Evolutionary conservation across 1,284 basidiomycete genomes (phyloP).

Genomic region (Fomitopsis palustris): DNA sequence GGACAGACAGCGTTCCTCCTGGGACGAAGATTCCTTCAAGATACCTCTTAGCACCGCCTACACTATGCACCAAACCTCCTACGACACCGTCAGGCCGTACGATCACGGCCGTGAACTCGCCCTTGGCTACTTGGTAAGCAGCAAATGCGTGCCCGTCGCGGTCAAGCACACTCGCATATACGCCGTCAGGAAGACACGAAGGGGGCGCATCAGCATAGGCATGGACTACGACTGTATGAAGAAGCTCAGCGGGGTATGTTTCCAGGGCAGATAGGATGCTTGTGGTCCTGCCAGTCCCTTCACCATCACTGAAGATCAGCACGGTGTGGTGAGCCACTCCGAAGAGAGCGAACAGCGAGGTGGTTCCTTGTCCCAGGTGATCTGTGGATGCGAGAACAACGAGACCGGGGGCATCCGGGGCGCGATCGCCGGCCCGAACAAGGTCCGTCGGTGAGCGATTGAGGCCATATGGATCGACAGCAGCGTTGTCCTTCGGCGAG

Average conservation of each 20-base stretch:
- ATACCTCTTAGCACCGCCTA: conserved; percentile 12
- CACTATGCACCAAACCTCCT: conserved; percentile 12
- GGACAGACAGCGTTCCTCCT: no score
- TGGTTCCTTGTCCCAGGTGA: neutral
- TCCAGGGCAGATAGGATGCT: neutral
- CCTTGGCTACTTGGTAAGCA: conserved; percentile 10
- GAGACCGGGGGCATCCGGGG: conserved; percentile 39
- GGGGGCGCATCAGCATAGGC: neutral
- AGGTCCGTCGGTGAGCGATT: neutral
- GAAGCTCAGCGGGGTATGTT: neutral
- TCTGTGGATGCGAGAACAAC: neutral
- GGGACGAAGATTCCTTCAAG: conserved; percentile 6
- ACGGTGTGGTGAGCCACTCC: conserved; percentile 16
- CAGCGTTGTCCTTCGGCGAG: conserved; percentile 11
- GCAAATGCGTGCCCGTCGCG: conserved; percentile 12
- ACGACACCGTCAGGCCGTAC: conserved; percentile 23
- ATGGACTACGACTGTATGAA: conserved; percentile 2
- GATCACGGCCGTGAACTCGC: conserved; percentile 9
- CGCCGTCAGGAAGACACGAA: neutral
- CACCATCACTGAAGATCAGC: conserved; percentile 16
- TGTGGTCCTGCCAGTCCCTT: neutral
- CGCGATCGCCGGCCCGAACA: conserved; percentile 41
- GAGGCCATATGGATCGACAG: conserved; percentile 17
- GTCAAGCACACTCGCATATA: conserved; percentile 11
- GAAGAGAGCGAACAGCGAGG: conserved; percentile 15